A percentile compares a stretch with the other conserved stretches of the same genome.
phyloP scores from a whole-genome alignment of 1,284 basidiomycete species.

The Mrakiaceae sp. region DNA sequence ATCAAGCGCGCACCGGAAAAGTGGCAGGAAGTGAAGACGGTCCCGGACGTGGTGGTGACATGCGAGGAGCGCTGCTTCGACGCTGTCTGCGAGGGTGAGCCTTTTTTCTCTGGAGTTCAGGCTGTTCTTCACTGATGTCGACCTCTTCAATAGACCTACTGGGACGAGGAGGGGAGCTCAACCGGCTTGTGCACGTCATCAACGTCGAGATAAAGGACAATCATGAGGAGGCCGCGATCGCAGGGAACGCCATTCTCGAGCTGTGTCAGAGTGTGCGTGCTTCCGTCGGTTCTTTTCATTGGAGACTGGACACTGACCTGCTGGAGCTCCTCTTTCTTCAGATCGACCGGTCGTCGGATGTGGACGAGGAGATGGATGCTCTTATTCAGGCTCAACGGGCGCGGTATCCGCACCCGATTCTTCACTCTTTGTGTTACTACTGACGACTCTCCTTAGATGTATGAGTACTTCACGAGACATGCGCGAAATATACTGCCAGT shows the following conservation, averaged over 20 bases:
- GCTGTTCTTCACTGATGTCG: background rate
- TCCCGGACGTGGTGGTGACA: conserved; percentile 90
- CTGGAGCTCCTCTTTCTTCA: conserved; percentile 31
- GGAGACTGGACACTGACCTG: conserved; percentile 15
- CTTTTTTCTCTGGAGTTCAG: conserved; percentile 11
- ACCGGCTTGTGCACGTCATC: conserved; percentile 88
- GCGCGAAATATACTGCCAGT: background rate
- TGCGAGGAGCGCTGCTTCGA: conserved; percentile 99
- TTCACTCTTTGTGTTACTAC: conserved; percentile 86
- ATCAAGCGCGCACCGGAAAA: conserved; percentile 89
- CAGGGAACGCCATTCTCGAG: conserved; percentile 89
- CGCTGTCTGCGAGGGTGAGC: conserved; percentile 88
- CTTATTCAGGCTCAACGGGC: conserved; percentile 77
- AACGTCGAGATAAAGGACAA: conserved; percentile 99
- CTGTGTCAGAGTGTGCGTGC: conserved; percentile 71
- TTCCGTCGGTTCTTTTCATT: conserved; percentile 3
- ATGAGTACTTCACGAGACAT: background rate
- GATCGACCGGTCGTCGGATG: conserved; percentile 75
- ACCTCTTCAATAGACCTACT: conserved; percentile 56
- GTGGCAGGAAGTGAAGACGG: conserved; percentile 78
- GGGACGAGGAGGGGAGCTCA: conserved; percentile 77
- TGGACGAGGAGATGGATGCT: conserved; percentile 81
- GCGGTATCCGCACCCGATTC: conserved; percentile 78
- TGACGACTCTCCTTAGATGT: conserved; percentile 31
- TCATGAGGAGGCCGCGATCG: conserved; percentile 93